Percentiles rank a stretch among this genome's conserved stretches.
phyloP scores from a whole-genome alignment of 2,329 filamentous ascomycete species.

The Chaetomium sp. region DNA sequence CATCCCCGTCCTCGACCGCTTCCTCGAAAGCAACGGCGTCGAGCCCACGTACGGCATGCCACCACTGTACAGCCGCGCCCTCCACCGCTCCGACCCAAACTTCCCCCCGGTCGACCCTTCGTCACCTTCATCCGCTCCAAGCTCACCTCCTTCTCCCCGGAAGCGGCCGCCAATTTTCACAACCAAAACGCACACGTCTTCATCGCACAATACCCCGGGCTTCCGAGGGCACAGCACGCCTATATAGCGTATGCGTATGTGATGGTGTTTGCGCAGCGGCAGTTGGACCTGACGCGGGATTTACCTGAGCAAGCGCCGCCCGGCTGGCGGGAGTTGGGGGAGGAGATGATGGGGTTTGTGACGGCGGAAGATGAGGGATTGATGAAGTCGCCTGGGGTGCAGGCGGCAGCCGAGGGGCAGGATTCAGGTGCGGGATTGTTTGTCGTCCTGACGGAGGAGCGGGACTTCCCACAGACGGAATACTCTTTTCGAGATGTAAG shows the following conservation, averaged over 20 bases:
- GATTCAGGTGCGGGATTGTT: neutral
- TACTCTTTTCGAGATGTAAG: slow-evolving; percentile 1
- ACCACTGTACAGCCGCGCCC: neutral
- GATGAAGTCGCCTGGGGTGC: neutral
- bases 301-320: slow-evolving; percentile 2
- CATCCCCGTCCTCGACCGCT: neutral
- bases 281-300: neutral
- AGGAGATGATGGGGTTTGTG: slow-evolving; percentile 1
- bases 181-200: neutral
- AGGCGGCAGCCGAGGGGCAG: neutral
- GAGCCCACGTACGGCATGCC: neutral
- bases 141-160: too few species aligned
- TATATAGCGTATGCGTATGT: slow-evolving; percentile 3
- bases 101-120: neutral
- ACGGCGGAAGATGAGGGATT: neutral
- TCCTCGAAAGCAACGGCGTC: neutral
- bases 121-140: too few species aligned
- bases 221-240: neutral
- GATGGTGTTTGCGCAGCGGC: slow-evolving; percentile 1
- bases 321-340: neutral
- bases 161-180: too few species aligned
- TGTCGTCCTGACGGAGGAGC: neutral
- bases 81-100: neutral
- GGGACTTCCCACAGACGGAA: neutral
- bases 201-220: neutral